Evolutionary conservation across 176 grass and related monocot genomes (phyloP), one percentile per base, ranked within the genome.

Genomic region (Oryza australiensis): DNA sequence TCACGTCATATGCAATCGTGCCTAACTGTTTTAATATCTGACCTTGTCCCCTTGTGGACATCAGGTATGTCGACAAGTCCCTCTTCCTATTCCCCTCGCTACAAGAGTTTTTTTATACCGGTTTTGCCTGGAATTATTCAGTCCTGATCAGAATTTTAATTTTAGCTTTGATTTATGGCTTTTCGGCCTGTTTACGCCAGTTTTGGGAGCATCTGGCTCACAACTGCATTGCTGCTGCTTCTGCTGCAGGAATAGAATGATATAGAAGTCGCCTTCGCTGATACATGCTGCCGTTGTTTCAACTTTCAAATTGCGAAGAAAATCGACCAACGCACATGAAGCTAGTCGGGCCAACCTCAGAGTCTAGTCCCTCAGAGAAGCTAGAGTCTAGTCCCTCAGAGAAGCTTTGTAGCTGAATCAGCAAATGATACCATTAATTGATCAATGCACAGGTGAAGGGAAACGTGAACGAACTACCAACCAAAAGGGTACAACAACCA

Each of bases 401-500:
- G 35, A 37, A 37, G 35, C 35, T 37, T 8, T 1, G 3, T 26
- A 60, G 0, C 24, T 53, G 30, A 69, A 27, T 60, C 51, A 26
- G 22, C 16, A 34, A 43, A 7, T 2, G 1, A 15, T 55, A 33
- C 32, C 59, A 84, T 24, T 24, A 24, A 60, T 63, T 1, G 66
- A 60, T 77, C 66, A 13, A 77, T 75, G 29, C 18, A 62, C 38
- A 26, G 3, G 45, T 26, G 18, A 46, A n/a, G 22, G 15, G 37
- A 70, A 42, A 20, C 15, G 35, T 8, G 72, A 82, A 85, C 43
- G 62, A 32, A 28, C 72, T 73, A 78, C 40, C 72, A 26, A 66
- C 72, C 72, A 86, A 46, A 42, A 72, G 9, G 72, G 72, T 89
- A 71, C 77, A 82, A 34, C 29, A 81, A 81, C 35, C 55, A 60